These are phyloP conservation scores for Domatiomyces globalis DNA, from an alignment of 2,329 filamentous ascomycete species.

Conservation along the genomic window DNA sequence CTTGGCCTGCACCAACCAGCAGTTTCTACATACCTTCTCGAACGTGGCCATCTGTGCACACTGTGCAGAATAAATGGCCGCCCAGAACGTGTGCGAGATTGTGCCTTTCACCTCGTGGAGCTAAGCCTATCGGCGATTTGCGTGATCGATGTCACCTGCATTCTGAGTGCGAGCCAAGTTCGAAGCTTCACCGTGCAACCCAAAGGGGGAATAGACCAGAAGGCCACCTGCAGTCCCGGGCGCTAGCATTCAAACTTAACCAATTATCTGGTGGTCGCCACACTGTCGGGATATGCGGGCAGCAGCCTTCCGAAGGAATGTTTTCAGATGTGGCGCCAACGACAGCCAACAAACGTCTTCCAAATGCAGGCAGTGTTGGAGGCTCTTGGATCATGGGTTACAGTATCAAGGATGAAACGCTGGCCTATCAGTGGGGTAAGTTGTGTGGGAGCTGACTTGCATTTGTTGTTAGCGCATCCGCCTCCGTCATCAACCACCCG, in stretches of 20 bases:
- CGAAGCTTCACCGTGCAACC: neutral
- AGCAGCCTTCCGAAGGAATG: neutral
- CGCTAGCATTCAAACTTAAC: neutral
- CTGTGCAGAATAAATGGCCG: neutral
- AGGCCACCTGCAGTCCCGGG: no score
- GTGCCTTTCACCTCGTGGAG: neutral
- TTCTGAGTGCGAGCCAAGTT: neutral
- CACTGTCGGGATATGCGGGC: neutral
- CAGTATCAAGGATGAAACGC: neutral
- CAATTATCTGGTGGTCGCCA: neutral
- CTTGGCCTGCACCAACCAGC: no score
- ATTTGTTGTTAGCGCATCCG: neutral
- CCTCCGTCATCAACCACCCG: neutral
- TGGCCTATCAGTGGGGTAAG: neutral
- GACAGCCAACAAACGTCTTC: neutral
- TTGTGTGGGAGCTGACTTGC: neutral
- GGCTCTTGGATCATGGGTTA: neutral
- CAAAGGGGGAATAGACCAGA: neutral
- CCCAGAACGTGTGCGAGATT: neutral
- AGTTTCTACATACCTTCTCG: no score
- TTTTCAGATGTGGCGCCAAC: neutral
- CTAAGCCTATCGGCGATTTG: neutral
- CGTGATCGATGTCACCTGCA: neutral
- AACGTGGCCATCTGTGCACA: no score
- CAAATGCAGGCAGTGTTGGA: neutral